These are phyloP conservation scores for Starmerella ratchasimensis DNA, from an alignment of 805 yeast genomes.

Conservation along the genomic window DNA sequence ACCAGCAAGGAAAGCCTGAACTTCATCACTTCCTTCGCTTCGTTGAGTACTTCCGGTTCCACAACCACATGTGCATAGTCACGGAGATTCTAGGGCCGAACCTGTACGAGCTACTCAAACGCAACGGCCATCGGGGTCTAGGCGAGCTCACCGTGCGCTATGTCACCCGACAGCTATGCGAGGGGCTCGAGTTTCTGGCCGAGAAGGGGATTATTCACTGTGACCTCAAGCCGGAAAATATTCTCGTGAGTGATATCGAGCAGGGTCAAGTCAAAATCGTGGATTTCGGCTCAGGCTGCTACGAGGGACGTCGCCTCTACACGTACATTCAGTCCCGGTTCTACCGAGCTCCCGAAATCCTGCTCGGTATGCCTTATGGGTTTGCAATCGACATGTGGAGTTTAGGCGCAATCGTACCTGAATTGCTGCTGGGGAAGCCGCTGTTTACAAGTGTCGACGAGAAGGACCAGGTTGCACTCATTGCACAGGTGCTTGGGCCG, in stretches of 20 bases:
- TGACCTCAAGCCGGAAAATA: constrained; percentile 76
- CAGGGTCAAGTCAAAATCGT: constrained; percentile 48
- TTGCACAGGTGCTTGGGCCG: constrained; percentile 80
- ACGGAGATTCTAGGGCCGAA: constrained; percentile 61
- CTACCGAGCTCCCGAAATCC: constrained; percentile 90
- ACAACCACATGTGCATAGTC: constrained; percentile 70
- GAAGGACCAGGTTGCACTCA: constrained; percentile 74
- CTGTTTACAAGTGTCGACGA: constrained; percentile 93
- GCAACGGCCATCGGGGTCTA: constrained; percentile 28
- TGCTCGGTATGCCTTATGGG: constrained; percentile 78
- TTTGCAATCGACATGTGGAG: constrained; percentile 97
- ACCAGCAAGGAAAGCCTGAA: constrained; percentile 22
- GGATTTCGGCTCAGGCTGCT: constrained; percentile 55
- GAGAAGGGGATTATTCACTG: constrained; percentile 53
- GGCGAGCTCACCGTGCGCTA: constrained; percentile 24
- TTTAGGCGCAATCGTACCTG: constrained; percentile 90
- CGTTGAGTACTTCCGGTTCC: constrained; percentile 57
- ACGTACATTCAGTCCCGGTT: constrained; percentile 93
- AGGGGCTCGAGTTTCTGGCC: constrained; percentile 50
- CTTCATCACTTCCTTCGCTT: constrained; percentile 37
- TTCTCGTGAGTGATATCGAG: constrained; percentile 40
- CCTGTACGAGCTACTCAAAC: constrained; percentile 40
- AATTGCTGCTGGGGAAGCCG: constrained; percentile 81
- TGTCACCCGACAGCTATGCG: constrained; percentile 43
- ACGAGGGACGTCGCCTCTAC: constrained; percentile 65